Evolutionary conservation across 2,329 filamentous ascomycete species (phyloP).

Genomic region (Clarireedia monteithiana): DNA sequence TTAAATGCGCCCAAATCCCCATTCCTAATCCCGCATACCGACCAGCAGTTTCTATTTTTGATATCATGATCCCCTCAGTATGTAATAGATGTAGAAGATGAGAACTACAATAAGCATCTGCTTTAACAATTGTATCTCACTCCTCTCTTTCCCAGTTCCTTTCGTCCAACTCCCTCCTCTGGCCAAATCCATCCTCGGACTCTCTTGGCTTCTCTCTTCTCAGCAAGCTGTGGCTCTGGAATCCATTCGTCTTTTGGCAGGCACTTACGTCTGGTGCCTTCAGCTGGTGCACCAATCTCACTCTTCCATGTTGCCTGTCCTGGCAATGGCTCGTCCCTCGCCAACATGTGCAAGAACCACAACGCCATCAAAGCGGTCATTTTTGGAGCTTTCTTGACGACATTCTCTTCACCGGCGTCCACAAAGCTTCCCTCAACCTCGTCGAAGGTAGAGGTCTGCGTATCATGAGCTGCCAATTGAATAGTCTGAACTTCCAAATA

Average conservation of each 20-base stretch:
- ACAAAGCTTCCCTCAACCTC: constrained; percentile 20
- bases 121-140: constrained; percentile 41
- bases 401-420: constrained; percentile 27
- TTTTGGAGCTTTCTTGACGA: constrained; percentile 45
- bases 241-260: constrained; percentile 68
- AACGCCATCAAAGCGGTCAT: constrained; percentile 69
- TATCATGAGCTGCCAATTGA: constrained; percentile 41
- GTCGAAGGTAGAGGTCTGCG: constrained; percentile 15
- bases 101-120: constrained; percentile 1
- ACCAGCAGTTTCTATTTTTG: background rate
- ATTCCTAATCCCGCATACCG: background rate
- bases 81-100: background rate
- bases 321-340: constrained; percentile 49
- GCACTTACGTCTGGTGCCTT: constrained; percentile 63
- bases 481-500: constrained; percentile 67
- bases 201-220: constrained; percentile 71
- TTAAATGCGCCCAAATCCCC: background rate
- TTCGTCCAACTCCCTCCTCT: constrained; percentile 63
- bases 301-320: constrained; percentile 57
- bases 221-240: constrained; percentile 61
- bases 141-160: constrained; percentile 62
- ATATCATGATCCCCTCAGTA: background rate
- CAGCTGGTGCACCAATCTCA: constrained; percentile 68
- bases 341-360: constrained; percentile 70
- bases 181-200: constrained; percentile 68